These are phyloP conservation scores for Trametes gibbosa DNA, from an alignment of 768 basidiomycete species.

Conservation along the genomic window DNA sequence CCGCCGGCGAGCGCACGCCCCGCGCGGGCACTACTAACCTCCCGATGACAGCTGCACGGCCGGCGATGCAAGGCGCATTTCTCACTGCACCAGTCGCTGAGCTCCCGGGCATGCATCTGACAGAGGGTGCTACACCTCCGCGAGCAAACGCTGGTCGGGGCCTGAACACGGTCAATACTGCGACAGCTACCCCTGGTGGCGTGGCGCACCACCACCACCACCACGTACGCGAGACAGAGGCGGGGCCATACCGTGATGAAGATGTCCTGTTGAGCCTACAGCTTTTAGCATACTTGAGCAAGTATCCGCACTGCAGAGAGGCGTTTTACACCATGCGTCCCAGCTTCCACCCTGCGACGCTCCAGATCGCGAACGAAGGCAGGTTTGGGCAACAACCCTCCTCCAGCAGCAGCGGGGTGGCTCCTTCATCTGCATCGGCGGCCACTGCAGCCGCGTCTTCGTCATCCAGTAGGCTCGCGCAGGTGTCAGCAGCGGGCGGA, in stretches of 20 bases:
- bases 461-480: slow-evolving; percentile 1
- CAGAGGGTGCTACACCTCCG: background rate
- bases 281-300: slow-evolving; percentile 92
- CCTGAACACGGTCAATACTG: slow-evolving; percentile 15
- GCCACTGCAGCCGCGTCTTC: slow-evolving; percentile 1
- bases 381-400: slow-evolving; percentile 10
- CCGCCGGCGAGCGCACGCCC: slow-evolving; percentile 42
- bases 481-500: slow-evolving; percentile 21
- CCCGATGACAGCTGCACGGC: slow-evolving; percentile 29
- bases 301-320: slow-evolving; percentile 95
- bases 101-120: background rate
- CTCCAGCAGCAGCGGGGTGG: background rate
- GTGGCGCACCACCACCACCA: slow-evolving; percentile 30
- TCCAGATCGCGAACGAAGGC: slow-evolving; percentile 21
- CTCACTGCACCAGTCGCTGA: slow-evolving; percentile 2
- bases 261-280: slow-evolving; percentile 90
- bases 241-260: slow-evolving; percentile 87
- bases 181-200: background rate
- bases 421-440: background rate
- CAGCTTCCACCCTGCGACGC: slow-evolving; percentile 79
- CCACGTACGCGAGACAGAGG: slow-evolving; percentile 37
- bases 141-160: slow-evolving; percentile 18
- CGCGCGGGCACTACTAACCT: slow-evolving; percentile 58
- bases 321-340: slow-evolving; percentile 88
- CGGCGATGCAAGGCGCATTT: background rate